Evolutionary conservation across 495 filamentous ascomycete genomes (phyloP).

Genomic region (Talaromyces thailandensis): DNA sequence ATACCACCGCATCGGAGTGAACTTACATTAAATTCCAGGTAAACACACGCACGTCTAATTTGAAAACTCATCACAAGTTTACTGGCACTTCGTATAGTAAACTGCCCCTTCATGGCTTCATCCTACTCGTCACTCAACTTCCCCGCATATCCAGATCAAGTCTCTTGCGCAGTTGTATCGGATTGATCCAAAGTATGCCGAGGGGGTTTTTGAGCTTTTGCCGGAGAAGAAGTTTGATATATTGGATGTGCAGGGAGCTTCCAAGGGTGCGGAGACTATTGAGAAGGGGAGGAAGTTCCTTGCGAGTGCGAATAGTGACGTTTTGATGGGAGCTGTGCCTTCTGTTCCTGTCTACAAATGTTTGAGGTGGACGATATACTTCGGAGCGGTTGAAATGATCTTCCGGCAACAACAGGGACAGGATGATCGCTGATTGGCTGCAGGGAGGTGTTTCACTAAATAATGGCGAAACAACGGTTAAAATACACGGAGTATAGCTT

Average conservation of each 20-base stretch:
- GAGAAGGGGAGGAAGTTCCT: slow-evolving; percentile 39
- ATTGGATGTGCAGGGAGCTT: slow-evolving; percentile 24
- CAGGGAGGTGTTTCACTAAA: background rate
- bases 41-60: too few relatives aligned
- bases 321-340: slow-evolving; percentile 22
- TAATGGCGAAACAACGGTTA: background rate
- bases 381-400: background rate
- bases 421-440: background rate
- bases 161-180: slow-evolving; percentile 47
- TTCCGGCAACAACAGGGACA: background rate
- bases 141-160: slow-evolving; percentile 29
- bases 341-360: slow-evolving; percentile 19
- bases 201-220: slow-evolving; percentile 35
- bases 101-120: too few relatives aligned
- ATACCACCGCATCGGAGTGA: too few relatives aligned
- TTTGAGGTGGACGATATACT: background rate
- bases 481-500: background rate
- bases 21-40: too few relatives aligned
- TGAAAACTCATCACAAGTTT: too few relatives aligned
- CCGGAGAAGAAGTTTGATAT: slow-evolving; percentile 35
- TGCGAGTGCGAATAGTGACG: slow-evolving; percentile 19
- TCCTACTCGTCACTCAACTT: too few relatives aligned
- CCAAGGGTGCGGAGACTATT: slow-evolving; percentile 27
- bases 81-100: too few relatives aligned
- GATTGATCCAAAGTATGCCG: slow-evolving; percentile 38